Evolutionary conservation across 441 rosid species (phyloP).

Genomic region (Arabidopsis lyrata): DNA sequence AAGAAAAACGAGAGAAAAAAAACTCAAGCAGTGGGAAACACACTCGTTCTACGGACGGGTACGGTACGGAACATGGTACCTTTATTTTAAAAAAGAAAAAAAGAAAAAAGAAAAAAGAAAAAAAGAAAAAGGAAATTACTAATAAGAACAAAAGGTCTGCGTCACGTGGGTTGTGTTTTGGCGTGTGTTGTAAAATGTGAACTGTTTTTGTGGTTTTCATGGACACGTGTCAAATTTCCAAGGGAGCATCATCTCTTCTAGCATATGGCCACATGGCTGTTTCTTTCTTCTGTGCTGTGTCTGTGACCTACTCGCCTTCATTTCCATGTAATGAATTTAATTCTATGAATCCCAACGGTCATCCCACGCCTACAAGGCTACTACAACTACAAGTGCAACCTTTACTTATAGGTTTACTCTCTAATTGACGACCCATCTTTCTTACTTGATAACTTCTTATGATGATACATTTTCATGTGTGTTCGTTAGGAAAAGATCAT

Average conservation of each 20-base stretch:
- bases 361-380: neutral
- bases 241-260: slow-evolving; percentile 9
- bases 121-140: neutral
- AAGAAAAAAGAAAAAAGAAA: neutral
- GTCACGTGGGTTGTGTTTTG: slow-evolving; percentile 42
- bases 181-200: slow-evolving; percentile 27
- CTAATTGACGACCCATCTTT: neutral
- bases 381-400: neutral
- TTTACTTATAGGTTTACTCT: neutral
- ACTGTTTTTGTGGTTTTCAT: neutral
- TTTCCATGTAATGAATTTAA: neutral
- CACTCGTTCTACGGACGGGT: slow-evolving; percentile 30
- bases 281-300: neutral
- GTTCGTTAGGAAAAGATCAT: neutral
- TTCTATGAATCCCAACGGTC: neutral
- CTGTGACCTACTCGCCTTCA: neutral
- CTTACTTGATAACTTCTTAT: neutral
- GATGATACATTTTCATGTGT: neutral
- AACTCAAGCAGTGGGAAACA: neutral
- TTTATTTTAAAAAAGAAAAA: neutral
- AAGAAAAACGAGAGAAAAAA: neutral
- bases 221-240: slow-evolving; percentile 22
- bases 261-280: slow-evolving; percentile 36
- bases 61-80: slow-evolving; percentile 40
- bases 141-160: slow-evolving; percentile 5